Conservation (phyloP, 371 early-diverging fungal species). For the Batkoa obscura region DNA sequence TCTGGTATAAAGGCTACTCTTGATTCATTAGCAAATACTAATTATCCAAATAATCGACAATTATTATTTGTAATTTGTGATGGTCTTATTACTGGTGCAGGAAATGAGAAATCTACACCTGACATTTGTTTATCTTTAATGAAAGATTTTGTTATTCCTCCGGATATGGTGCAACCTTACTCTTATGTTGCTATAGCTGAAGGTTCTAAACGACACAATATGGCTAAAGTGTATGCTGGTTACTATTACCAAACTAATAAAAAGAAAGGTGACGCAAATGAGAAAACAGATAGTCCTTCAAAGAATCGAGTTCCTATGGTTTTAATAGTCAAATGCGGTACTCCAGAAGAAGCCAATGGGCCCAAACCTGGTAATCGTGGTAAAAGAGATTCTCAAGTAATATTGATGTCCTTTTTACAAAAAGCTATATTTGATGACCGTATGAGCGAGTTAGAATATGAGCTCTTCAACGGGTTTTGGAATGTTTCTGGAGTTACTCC, state of each 20-base stretch:
- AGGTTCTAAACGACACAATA: constrained; percentile 82
- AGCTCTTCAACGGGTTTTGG: constrained; percentile 44
- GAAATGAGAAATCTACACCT: constrained; percentile 53
- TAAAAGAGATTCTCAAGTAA: constrained; percentile 74
- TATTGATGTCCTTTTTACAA: constrained; percentile 63
- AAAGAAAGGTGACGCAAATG: background rate
- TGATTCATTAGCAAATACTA: constrained; percentile 82
- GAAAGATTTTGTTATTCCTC: constrained; percentile 44
- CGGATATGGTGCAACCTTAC: constrained; percentile 36
- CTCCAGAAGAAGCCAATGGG: constrained; percentile 18
- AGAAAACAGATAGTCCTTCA: too few species aligned
- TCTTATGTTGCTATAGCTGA: constrained; percentile 89
- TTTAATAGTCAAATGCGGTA: constrained; percentile 35
- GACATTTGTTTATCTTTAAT: constrained; percentile 67
- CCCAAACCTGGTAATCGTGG: constrained; percentile 59
- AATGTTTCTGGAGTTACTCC: constrained; percentile 36
- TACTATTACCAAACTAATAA: constrained; percentile 29
- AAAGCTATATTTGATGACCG: constrained; percentile 53
- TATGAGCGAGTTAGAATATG: constrained; percentile 59
- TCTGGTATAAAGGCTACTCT: constrained; percentile 81
- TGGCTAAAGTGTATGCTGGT: constrained; percentile 85
- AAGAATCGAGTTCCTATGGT: constrained; percentile 18
- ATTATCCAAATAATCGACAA: constrained; percentile 81
- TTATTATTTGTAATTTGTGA: constrained; percentile 80
- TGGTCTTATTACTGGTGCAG: constrained; percentile 61